These are phyloP conservation scores for Magnolia sinica DNA, from an alignment of 164 flowering plant genomes.

Conservation along the genomic window DNA sequence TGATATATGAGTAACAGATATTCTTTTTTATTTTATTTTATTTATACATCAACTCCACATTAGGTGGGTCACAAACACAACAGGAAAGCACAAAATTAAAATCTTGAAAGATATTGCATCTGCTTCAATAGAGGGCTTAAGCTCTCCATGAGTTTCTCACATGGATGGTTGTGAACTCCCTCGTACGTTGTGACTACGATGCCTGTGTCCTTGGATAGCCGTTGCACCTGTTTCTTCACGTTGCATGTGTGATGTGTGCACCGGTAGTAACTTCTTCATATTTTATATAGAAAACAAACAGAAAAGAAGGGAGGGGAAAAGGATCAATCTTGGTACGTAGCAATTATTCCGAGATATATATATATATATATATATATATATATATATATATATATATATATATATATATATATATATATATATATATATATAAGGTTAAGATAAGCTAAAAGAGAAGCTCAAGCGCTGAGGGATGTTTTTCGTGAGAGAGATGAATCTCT, in stretches of 20 bases:
- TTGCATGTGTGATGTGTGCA: slow-evolving; percentile 91
- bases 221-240: slow-evolving; percentile 91
- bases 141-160: slow-evolving; percentile 79
- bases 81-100: slow-evolving; percentile 19
- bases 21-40: too few relatives aligned
- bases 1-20: too few relatives aligned
- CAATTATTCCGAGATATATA: too few relatives aligned
- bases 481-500: too few relatives aligned
- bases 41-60: too few relatives aligned
- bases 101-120: slow-evolving; percentile 76
- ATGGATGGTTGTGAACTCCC: slow-evolving; percentile 87
- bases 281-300: background rate
- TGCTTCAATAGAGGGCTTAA: slow-evolving; percentile 75
- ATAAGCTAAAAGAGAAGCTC: too few relatives aligned
- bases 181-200: slow-evolving; percentile 90
- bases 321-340: background rate
- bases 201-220: slow-evolving; percentile 73
- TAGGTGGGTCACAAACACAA: too few relatives aligned
- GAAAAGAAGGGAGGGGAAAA: background rate
- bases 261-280: slow-evolving; percentile 73
- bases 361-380: too few relatives aligned
- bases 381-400: too few relatives aligned
- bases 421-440: too few relatives aligned
- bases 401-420: too few relatives aligned
- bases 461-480: too few relatives aligned